Conservation (phyloP, 2,329 filamentous ascomycete species). For the Westerdykella ornata region DNA sequence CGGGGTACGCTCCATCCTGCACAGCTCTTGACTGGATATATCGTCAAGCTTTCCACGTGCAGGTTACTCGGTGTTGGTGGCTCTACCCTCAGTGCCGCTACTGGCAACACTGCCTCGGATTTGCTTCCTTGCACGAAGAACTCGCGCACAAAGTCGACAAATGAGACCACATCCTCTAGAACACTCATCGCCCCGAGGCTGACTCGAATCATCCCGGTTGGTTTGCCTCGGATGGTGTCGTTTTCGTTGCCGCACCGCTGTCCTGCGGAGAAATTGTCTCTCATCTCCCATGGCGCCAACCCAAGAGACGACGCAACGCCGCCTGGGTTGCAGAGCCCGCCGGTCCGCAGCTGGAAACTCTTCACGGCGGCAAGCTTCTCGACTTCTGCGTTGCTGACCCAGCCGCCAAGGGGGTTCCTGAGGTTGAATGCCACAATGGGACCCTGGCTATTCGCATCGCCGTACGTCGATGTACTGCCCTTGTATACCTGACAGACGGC, state of each 20-base stretch:
- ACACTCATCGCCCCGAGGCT: constrained; percentile 91
- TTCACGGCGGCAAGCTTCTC: constrained; percentile 78
- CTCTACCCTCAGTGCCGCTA: constrained; percentile 15
- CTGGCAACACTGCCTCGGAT: constrained; percentile 12
- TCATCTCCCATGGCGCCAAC: constrained; percentile 74
- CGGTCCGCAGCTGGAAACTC: constrained; percentile 77
- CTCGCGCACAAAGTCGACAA: constrained; percentile 60
- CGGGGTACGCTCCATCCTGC: constrained; percentile 66
- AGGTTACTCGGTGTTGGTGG: constrained; percentile 28
- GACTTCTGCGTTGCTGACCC: constrained; percentile 75
- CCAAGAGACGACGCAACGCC: constrained; percentile 68
- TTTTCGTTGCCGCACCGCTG: constrained; percentile 77
- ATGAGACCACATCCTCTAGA: constrained; percentile 61
- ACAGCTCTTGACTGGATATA: constrained; percentile 95
- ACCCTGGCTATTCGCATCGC: constrained; percentile 50
- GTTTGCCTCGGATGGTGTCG: constrained; percentile 75
- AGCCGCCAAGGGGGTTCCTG: constrained; percentile 59
- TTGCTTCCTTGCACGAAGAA: constrained; percentile 37
- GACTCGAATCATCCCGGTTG: constrained; percentile 76
- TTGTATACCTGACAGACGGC: constrained; percentile 63
- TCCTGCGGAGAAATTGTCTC: constrained; percentile 74
- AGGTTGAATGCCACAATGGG: constrained; percentile 83
- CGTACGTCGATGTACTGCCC: constrained; percentile 37
- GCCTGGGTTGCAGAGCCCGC: constrained; percentile 86
- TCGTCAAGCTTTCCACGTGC: constrained; percentile 45